These are phyloP conservation scores for Populus euphratica DNA, from an alignment of 345 rosid genomes.

Conservation along the genomic window DNA sequence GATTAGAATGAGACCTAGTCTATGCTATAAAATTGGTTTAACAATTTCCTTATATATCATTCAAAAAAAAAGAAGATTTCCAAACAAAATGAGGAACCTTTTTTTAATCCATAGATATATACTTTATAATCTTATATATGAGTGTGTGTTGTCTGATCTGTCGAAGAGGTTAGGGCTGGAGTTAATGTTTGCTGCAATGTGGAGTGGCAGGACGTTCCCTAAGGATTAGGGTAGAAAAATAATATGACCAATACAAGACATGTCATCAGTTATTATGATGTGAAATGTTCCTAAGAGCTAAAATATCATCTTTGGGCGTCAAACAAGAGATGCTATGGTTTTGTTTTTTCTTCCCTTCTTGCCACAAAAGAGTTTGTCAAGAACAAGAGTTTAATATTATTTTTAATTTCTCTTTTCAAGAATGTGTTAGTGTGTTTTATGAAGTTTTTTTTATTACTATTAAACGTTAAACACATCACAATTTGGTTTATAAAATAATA, in stretches of 20 bases:
- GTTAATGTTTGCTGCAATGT: slow-evolving; percentile 1
- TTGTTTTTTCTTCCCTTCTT: background rate
- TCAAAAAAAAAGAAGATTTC: too few species aligned
- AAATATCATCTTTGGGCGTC: background rate
- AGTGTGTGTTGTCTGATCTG: background rate
- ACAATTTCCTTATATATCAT: too few species aligned
- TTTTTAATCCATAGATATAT: background rate
- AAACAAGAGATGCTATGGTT: too few species aligned
- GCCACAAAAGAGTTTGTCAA: background rate
- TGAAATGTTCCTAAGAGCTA: background rate
- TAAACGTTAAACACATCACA: too few species aligned
- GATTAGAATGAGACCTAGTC: background rate
- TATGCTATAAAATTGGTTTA: too few species aligned
- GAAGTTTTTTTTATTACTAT: too few species aligned
- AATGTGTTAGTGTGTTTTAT: too few species aligned
- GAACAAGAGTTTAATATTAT: background rate
- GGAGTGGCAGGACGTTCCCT: slow-evolving; percentile 12
- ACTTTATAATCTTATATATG: background rate
- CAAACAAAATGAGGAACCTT: too few species aligned
- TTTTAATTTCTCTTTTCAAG: too few species aligned
- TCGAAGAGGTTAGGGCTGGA: slow-evolving; percentile 6
- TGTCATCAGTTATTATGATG: background rate
- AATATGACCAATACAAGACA: slow-evolving; percentile 1
- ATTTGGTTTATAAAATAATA: too few species aligned
- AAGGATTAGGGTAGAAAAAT: slow-evolving; percentile 12